Conservation (phyloP, 768 basidiomycete genomes). For the Kwoniella sp. region DNA sequence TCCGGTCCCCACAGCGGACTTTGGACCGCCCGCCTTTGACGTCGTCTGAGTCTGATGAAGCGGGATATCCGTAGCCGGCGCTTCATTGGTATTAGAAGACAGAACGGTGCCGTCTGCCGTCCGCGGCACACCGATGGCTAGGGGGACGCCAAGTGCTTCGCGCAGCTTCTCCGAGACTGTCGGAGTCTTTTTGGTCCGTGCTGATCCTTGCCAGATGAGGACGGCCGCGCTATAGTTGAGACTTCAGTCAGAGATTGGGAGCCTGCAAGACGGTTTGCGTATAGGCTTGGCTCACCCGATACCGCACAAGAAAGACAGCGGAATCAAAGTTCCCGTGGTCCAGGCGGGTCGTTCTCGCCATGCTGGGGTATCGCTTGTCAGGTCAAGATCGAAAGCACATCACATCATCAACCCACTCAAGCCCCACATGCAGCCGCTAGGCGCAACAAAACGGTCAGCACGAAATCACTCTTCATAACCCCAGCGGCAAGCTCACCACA, state of each 20-base stretch:
- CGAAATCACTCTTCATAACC: neutral
- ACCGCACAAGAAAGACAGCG: constrained; percentile 68
- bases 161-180: constrained; percentile 41
- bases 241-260: neutral
- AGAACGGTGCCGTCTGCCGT: constrained; percentile 3
- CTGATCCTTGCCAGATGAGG: constrained; percentile 66
- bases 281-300: constrained; percentile 53
- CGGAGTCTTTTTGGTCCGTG: constrained; percentile 41
- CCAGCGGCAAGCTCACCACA: constrained; percentile 45
- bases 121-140: constrained; percentile 19
- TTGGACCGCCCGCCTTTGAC: neutral
- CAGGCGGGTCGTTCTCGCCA: constrained; percentile 50
- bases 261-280: neutral
- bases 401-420: constrained; percentile 50
- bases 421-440: constrained; percentile 74
- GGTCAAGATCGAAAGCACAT: too few relatives aligned
- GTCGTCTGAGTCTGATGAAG: constrained; percentile 8
- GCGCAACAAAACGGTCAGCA: constrained; percentile 1
- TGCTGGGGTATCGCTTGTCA: too few relatives aligned
- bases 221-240: constrained; percentile 62
- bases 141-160: constrained; percentile 38
- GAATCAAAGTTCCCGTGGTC: constrained; percentile 61
- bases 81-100: neutral
- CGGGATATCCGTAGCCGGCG: constrained; percentile 1
- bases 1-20: neutral